Evolutionary conservation across 768 basidiomycete genomes (phyloP).

Genomic region (Lactarius psammicola): DNA sequence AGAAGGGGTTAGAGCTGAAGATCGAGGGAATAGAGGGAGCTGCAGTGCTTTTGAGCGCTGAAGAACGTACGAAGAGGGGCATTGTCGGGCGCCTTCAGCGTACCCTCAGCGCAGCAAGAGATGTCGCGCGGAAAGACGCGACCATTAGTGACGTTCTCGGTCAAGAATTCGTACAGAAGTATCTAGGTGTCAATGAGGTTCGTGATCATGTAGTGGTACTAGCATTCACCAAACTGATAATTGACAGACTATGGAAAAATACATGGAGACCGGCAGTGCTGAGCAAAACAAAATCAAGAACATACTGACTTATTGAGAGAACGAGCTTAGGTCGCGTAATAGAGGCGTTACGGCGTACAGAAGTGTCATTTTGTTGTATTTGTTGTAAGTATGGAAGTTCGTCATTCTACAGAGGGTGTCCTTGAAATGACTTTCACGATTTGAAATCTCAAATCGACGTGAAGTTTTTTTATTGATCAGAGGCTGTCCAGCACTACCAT

Average conservation of each 20-base stretch:
- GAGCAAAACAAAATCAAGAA: neutral
- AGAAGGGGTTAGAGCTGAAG: constrained; percentile 38
- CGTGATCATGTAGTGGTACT: neutral
- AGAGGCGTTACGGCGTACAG: neutral
- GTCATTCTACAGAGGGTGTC: neutral
- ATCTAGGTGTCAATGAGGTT: constrained; percentile 51
- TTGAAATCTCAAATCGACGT: neutral
- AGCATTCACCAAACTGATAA: neutral
- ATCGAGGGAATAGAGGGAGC: constrained; percentile 39
- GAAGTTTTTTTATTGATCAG: too few relatives aligned
- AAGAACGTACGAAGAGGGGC: constrained; percentile 47
- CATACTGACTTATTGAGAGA: constrained; percentile 21
- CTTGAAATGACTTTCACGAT: neutral
- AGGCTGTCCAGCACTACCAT: too few relatives aligned
- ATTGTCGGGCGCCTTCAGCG: constrained; percentile 54
- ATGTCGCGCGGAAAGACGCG: constrained; percentile 39
- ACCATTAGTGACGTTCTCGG: constrained; percentile 45
- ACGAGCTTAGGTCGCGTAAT: neutral
- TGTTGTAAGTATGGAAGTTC: neutral
- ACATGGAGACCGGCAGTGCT: neutral
- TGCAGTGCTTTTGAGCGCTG: constrained; percentile 46
- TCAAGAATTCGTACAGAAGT: constrained; percentile 45
- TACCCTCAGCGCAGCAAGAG: constrained; percentile 49
- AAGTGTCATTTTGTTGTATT: neutral
- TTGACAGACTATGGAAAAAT: constrained; percentile 23